Conservation (phyloP, 2,329 filamentous ascomycete genomes). For the Scytalidium lignicola region DNA sequence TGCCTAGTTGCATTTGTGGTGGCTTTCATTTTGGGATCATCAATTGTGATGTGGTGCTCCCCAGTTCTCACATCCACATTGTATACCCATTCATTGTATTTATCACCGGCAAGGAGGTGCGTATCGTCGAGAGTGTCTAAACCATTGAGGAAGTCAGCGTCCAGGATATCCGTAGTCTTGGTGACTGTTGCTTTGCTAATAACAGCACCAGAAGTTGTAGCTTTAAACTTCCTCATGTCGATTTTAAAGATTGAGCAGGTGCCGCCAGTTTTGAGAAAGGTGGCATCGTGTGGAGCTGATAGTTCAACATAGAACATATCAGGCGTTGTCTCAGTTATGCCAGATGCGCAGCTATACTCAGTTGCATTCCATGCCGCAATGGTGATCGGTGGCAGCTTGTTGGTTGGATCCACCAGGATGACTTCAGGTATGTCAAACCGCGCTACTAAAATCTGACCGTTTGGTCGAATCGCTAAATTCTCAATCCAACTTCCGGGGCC, state of each 20-base stretch:
- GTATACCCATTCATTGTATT: conserved; percentile 19
- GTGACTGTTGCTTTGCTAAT: conserved; percentile 7
- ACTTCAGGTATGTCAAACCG: conserved; percentile 28
- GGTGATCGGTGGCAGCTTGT: conserved; percentile 8
- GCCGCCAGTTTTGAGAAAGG: conserved; percentile 17
- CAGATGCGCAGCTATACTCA: conserved; percentile 23
- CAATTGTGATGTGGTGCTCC: conserved; percentile 16
- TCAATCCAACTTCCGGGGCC: too few relatives aligned
- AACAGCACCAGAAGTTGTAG: background rate
- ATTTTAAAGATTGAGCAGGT: conserved; percentile 19
- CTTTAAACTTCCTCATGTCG: conserved; percentile 15
- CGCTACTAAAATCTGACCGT: conserved; percentile 31
- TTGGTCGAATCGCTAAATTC: conserved; percentile 32
- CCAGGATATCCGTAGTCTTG: conserved; percentile 17
- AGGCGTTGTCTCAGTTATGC: conserved; percentile 29
- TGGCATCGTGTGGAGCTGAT: conserved; percentile 24
- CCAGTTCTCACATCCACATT: conserved; percentile 18
- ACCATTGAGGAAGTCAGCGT: conserved; percentile 24
- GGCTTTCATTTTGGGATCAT: conserved; percentile 19
- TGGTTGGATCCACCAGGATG: conserved; percentile 28
- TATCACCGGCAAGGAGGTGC: conserved; percentile 18
- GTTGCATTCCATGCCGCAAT: conserved; percentile 27
- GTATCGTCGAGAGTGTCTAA: conserved; percentile 13
- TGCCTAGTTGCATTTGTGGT: conserved; percentile 2
- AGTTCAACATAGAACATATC: conserved; percentile 26